Evolutionary conservation across 768 basidiomycete species (phyloP).

Genomic region (Pisolithus orientalis): DNA sequence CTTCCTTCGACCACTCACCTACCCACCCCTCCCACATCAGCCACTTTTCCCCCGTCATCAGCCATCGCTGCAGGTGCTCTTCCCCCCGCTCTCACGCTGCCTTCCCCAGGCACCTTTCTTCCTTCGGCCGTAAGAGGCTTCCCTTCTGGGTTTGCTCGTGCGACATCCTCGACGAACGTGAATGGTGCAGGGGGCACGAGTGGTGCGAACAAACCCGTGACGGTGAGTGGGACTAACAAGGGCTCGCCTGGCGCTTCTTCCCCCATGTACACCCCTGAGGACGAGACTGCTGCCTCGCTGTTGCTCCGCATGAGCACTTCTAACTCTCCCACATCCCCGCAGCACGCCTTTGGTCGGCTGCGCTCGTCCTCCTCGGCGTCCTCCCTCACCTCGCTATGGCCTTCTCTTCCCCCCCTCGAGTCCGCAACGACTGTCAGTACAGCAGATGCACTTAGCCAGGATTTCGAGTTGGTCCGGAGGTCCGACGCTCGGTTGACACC

Average conservation of each 20-base stretch:
- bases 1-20: constrained; percentile 28
- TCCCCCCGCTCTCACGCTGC: constrained; percentile 38
- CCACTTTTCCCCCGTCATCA: constrained; percentile 40
- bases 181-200: neutral
- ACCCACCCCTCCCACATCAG: constrained; percentile 54
- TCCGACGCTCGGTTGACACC: constrained; percentile 13
- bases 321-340: constrained; percentile 5
- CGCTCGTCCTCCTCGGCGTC: neutral
- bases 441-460: neutral
- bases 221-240: constrained; percentile 12
- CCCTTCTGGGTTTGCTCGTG: neutral
- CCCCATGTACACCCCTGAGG: constrained; percentile 42
- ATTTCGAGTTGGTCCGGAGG: neutral
- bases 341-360: neutral
- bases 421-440: neutral
- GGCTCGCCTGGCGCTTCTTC: constrained; percentile 21
- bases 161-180: neutral
- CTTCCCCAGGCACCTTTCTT: constrained; percentile 23
- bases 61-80: constrained; percentile 16
- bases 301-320: constrained; percentile 55
- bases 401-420: neutral
- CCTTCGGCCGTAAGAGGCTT: neutral
- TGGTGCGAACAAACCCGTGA: constrained; percentile 20
- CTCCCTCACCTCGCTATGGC: neutral
- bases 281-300: constrained; percentile 64